phyloP scores from a whole-genome alignment of 1,284 basidiomycete genomes.

The Mixia osmundae region DNA sequence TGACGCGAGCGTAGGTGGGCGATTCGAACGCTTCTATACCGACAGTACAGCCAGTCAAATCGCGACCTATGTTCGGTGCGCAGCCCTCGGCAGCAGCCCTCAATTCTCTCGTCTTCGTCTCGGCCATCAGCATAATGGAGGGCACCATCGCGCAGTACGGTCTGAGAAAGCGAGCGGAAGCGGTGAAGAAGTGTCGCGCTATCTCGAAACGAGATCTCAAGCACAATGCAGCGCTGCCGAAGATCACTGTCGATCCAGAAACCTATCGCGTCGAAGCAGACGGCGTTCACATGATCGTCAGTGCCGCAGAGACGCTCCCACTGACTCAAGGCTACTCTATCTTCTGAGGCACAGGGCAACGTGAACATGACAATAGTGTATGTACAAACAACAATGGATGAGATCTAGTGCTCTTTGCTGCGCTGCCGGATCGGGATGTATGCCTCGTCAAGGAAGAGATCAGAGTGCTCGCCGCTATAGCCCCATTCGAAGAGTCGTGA shows the following conservation, averaged over 20 bases:
- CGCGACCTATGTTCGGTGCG: conserved; percentile 73
- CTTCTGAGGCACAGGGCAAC: conserved; percentile 1
- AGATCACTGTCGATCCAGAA: conserved; percentile 77
- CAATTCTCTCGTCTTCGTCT: conserved; percentile 68
- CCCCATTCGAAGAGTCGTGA: conserved; percentile 1
- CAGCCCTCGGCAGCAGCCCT: conserved; percentile 46
- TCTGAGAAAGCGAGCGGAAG: conserved; percentile 45
- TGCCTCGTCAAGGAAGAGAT: neutral
- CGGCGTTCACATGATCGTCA: conserved; percentile 47
- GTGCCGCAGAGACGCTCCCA: conserved; percentile 45
- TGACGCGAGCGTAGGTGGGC: conserved; percentile 39
- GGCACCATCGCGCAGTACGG: conserved; percentile 42
- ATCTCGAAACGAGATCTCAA: conserved; percentile 81
- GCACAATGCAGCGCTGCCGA: conserved; percentile 58
- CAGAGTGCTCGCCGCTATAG: neutral
- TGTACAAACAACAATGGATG: neutral
- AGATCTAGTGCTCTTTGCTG: neutral
- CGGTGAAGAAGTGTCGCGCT: conserved; percentile 51
- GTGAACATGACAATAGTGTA: neutral
- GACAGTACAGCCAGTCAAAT: conserved; percentile 66
- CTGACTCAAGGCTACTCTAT: conserved; percentile 26
- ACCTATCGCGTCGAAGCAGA: conserved; percentile 68
- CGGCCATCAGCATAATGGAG: conserved; percentile 37
- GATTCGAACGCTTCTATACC: conserved; percentile 86
- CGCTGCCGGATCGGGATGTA: conserved; percentile 1